Evolutionary conservation across 2,329 filamentous ascomycete species (phyloP), one percentile per base, ranked within the genome.

Genomic region (Helotiales sp.): DNA sequence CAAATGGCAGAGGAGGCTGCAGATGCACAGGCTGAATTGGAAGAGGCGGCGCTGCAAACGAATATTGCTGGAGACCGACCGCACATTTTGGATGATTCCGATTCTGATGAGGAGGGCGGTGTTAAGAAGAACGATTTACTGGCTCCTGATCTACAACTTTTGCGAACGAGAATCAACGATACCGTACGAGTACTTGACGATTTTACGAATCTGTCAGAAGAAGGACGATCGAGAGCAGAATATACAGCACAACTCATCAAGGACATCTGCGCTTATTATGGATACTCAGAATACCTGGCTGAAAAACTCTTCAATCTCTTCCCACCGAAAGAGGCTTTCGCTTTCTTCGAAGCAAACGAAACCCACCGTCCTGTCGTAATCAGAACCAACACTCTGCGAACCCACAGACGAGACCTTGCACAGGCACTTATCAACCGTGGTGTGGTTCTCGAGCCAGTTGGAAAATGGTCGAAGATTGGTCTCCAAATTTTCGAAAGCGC

Each of bases 321-420:
- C 82, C 89, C 93, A 1, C 93, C 96, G 0, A 90, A 91, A 74
- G 96, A 99, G 82, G 96, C 96, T 0, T 96, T 98, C 74, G 94
- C 94, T 63, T 99, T 99, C 82, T 98, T 99, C 82, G 96, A 99
- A 82, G 95, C 95, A 75, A 99, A 99, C 88, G 96, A 99, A 82
- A 93, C 92, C 30, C 89, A 93, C 15, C 89, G 96, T 61, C 96
- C 96, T 3, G 90, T 99, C 66, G 96, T 99, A 72, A 96, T 99
- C 78, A 90, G 96, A 76, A 98, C 96, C 70, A 99, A 99, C 81
- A 99, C 95, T 8, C 87, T 99, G 67, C 91, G 93, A 47, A 90
- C 88, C 43, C 87, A 89, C 77, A 84, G 88, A 61, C 83, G 88
- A 75, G 94, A 97, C 70, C 90, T 99, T 20, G 96, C 96, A 10